These are phyloP conservation scores for Silene noctiflora DNA, from an alignment of 179 eudicot species.

Conservation along the genomic window DNA sequence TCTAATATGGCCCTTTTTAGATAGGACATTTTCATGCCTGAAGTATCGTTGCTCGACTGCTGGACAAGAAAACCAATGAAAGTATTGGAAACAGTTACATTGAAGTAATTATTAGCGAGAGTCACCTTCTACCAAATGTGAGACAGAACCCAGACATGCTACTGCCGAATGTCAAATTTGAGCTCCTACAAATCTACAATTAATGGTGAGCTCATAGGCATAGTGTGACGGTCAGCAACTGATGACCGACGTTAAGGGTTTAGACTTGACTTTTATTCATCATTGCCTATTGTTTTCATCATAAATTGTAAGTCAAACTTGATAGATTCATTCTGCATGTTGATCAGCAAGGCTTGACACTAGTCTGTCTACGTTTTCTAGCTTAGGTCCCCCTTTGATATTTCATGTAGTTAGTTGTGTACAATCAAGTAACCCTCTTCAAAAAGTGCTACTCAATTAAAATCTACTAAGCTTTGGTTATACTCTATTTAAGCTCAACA, in stretches of 20 bases:
- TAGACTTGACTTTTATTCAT: too few relatives aligned
- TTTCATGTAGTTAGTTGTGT: too few relatives aligned
- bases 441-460: not conserved
- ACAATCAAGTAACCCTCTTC: too few relatives aligned
- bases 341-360: not conserved
- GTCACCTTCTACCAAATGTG: not conserved
- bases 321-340: not conserved
- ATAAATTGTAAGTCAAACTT: not conserved
- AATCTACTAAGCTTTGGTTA: too few relatives aligned
- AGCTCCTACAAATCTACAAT: not conserved
- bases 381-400: too few relatives aligned
- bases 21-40: slow-evolving; percentile 33
- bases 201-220: not conserved
- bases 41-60: slow-evolving; percentile 40
- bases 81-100: not conserved
- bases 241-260: too few relatives aligned
- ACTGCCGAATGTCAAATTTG: not conserved
- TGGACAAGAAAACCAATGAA: slow-evolving; percentile 23
- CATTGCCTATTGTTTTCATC: too few relatives aligned
- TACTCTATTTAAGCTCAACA: too few relatives aligned
- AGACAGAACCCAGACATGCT: slow-evolving; percentile 1
- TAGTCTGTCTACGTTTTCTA: not conserved
- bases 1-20: slow-evolving; percentile 31
- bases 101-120: not conserved
- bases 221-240: too few relatives aligned